Base-by-base conservation (phyloP, 768 basidiomycete species). In the Russula earlei region DNA sequence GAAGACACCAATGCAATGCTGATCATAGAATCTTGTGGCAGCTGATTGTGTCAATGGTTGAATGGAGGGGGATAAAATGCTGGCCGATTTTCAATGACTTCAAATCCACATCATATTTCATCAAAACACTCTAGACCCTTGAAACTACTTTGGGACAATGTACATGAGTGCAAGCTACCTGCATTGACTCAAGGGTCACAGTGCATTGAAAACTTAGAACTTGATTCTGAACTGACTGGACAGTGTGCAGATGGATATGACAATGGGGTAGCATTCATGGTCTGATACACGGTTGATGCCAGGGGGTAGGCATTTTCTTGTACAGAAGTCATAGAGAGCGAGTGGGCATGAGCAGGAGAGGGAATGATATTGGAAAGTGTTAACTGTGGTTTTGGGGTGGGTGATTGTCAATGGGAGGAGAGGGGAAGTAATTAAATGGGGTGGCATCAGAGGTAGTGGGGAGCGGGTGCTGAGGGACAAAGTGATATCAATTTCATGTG, bases 311-410 rank as follows among this genome's bases (percentile, higher is more conserved):
- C 66, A 52, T 69, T 67, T 12, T 68, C 69, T 38, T 62, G 65
- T 47, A 68, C 64, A 10, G 76, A 79, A 4, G 69, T 69, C 44
- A 71, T 69, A 0, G 82, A 81, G 33, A 78, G 64, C 1, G 77
- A 72, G 27, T 75, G 75, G 15, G 72, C 74, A 61, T 81, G 75
- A 11, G 77, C 71, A 0, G 76, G 74, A 0, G 85, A 80, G 6
- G 86, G 87, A 46, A 89, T 85, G 66, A 90, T 87, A 58, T 89
- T 84, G 0, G 85, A 81, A 22, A 89, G 70, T 3, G 85, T 86
- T 47, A 84, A 64, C 0, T 74, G 75, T 47, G 70, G 67, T 54
- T 64, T 61, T 36, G n/a, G 9, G 33, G 5, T 6, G 37, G n/a
- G 1, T 24, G 24, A 36, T 24, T 14, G 31, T 29, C 44, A 14